phyloP scores from a whole-genome alignment of 2,329 filamentous ascomycete species.

The Penicillium corylophilum region DNA sequence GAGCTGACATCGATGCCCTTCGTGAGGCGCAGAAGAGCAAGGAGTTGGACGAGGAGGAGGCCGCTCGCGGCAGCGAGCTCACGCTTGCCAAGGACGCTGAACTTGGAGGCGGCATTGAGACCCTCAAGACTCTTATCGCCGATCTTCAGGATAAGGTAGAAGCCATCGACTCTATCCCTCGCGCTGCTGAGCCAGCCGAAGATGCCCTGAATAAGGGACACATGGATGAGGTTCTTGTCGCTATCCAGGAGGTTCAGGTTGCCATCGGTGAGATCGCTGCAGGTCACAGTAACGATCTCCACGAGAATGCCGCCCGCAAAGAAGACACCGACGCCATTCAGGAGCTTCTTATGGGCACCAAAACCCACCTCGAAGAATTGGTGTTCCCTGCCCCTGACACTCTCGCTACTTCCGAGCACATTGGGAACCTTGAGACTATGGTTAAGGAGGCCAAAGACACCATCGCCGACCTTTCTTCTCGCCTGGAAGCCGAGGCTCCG shows the following conservation, averaged over 20 bases:
- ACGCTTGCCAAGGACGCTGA: slow-evolving; percentile 56
- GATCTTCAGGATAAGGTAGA: slow-evolving; percentile 85
- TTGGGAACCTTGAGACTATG: slow-evolving; percentile 64
- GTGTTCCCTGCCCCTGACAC: slow-evolving; percentile 63
- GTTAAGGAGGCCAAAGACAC: slow-evolving; percentile 74
- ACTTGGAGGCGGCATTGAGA: slow-evolving; percentile 72
- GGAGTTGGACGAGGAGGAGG: slow-evolving; percentile 51
- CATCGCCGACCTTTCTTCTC: slow-evolving; percentile 64
- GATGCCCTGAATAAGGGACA: slow-evolving; percentile 49
- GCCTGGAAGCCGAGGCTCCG: slow-evolving; percentile 66
- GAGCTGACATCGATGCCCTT: slow-evolving; percentile 74
- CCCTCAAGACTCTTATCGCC: slow-evolving; percentile 77
- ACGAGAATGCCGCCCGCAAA: slow-evolving; percentile 63
- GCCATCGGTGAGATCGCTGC: slow-evolving; percentile 55
- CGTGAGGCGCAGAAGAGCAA: slow-evolving; percentile 55
- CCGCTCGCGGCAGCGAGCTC: slow-evolving; percentile 55
- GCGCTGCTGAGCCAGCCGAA: slow-evolving; percentile 37
- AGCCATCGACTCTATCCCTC: slow-evolving; percentile 59
- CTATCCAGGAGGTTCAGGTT: slow-evolving; percentile 56
- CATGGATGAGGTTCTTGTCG: slow-evolving; percentile 47
- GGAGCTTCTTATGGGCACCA: slow-evolving; percentile 84
- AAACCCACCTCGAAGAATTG: slow-evolving; percentile 81
- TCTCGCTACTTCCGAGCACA: slow-evolving; percentile 61
- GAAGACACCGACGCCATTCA: slow-evolving; percentile 91
- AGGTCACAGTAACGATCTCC: slow-evolving; percentile 39